These are phyloP conservation scores for Beauveria varroae DNA, from an alignment of 2,329 filamentous ascomycete genomes.

Conservation along the genomic window DNA sequence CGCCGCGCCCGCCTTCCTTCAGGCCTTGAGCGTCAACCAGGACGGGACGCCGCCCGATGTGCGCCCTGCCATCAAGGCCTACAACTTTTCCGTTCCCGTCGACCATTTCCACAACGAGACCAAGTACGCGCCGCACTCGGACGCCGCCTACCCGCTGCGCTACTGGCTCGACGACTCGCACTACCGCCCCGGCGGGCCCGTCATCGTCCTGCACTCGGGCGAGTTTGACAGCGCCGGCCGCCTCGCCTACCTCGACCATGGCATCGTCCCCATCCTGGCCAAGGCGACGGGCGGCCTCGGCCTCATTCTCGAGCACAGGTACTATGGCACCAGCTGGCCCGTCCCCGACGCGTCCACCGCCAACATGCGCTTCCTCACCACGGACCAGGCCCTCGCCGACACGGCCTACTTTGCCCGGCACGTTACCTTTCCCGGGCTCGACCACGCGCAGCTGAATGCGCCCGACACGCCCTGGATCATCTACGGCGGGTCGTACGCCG, in stretches of 20 bases:
- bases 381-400: slow-evolving; percentile 76
- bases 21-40: background rate
- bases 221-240: slow-evolving; percentile 59
- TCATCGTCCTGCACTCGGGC: slow-evolving; percentile 68
- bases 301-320: slow-evolving; percentile 79
- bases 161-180: slow-evolving; percentile 78
- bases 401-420: slow-evolving; percentile 73
- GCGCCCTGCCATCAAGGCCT: slow-evolving; percentile 10
- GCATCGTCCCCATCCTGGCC: slow-evolving; percentile 64
- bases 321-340: slow-evolving; percentile 74
- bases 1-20: background rate
- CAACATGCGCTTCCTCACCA: slow-evolving; percentile 73
- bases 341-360: slow-evolving; percentile 56
- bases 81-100: slow-evolving; percentile 43
- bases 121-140: slow-evolving; percentile 67
- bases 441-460: slow-evolving; percentile 59
- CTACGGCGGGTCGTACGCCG: slow-evolving; percentile 81
- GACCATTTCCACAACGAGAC: slow-evolving; percentile 82
- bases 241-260: slow-evolving; percentile 67
- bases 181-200: slow-evolving; percentile 71
- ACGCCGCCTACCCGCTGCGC: slow-evolving; percentile 59
- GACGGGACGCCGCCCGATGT: background rate
- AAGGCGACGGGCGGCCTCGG: slow-evolving; percentile 66
- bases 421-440: slow-evolving; percentile 62
- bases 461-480: slow-evolving; percentile 62